Evolutionary conservation across 352 stramenopile genomes (phyloP).

Genomic region (Phytopythium aichiense): DNA sequence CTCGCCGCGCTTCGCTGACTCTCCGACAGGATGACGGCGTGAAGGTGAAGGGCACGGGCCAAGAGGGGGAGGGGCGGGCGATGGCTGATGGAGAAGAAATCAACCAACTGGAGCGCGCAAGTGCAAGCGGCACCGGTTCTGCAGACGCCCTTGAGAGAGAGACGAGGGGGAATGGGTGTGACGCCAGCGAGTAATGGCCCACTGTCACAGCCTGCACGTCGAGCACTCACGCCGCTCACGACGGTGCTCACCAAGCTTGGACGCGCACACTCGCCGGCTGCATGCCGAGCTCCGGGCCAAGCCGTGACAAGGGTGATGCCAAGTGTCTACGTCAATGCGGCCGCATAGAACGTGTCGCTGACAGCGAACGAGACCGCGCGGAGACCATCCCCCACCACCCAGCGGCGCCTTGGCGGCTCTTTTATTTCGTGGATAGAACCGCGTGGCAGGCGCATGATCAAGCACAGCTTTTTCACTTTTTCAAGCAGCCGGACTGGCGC

Average conservation of each 20-base stretch:
- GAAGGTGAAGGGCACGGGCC: neutral
- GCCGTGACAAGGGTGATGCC: neutral
- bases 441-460: neutral
- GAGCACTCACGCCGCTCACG: neutral
- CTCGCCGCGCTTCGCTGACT: neutral
- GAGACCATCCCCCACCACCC: neutral
- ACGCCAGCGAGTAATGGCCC: conserved; percentile 4
- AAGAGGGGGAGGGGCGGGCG: neutral
- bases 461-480: no score
- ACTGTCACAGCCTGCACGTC: conserved; percentile 1
- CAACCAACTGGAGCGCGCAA: conserved; percentile 5
- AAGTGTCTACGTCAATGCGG: neutral
- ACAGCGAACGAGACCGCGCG: neutral
- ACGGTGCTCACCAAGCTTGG: neutral
- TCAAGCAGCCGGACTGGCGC: neutral
- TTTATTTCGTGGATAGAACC: neutral
- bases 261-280: neutral
- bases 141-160: neutral
- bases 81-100: conserved; percentile 7
- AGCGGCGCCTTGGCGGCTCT: neutral
- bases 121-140: conserved; percentile 1
- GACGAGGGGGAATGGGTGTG: conserved; percentile 6
- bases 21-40: conserved; percentile 2
- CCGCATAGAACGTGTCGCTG: conserved; percentile 2
- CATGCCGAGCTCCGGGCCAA: neutral